These are phyloP conservation scores for Amylostereum chailletii DNA, from an alignment of 1,284 basidiomycete genomes.

Conservation along the genomic window DNA sequence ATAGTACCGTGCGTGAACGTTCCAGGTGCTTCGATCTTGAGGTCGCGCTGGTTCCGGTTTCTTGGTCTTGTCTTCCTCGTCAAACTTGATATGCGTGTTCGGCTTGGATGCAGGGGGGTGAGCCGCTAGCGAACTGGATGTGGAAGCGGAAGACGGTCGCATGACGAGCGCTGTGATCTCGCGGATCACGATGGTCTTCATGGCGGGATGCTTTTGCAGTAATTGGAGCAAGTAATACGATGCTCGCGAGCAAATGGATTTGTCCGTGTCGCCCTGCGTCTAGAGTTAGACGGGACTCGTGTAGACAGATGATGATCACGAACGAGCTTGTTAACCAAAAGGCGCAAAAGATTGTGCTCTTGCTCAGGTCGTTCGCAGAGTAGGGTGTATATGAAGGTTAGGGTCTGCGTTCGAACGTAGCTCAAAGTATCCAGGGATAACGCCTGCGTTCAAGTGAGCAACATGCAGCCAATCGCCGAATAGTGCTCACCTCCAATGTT, in stretches of 20 bases:
- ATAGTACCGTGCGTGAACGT: conserved; percentile 63
- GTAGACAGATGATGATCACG: conserved; percentile 14
- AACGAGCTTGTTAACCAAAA: conserved; percentile 93
- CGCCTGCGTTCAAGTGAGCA: conserved; percentile 35
- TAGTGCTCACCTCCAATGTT: conserved; percentile 68
- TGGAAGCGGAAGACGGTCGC: conserved; percentile 37
- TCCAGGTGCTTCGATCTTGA: conserved; percentile 19
- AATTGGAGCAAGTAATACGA: conserved; percentile 88
- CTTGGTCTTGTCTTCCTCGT: conserved; percentile 17
- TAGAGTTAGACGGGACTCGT: neutral
- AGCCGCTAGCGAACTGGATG: conserved; percentile 27
- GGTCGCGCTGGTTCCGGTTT: conserved; percentile 1
- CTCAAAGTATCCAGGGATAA: conserved; percentile 83
- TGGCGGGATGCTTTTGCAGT: conserved; percentile 85
- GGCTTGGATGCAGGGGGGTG: conserved; percentile 18
- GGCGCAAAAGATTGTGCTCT: conserved; percentile 88
- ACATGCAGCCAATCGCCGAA: conserved; percentile 4
- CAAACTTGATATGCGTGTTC: conserved; percentile 29
- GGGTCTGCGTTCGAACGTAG: conserved; percentile 65
- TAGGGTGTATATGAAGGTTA: conserved; percentile 65
- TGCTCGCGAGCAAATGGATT: conserved; percentile 81
- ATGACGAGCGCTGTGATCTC: conserved; percentile 82
- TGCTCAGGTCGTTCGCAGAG: conserved; percentile 92
- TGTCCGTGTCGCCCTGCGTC: conserved; percentile 80
- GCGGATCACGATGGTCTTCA: conserved; percentile 88